phyloP scores from a whole-genome alignment of 1,284 basidiomycete genomes.

The Neonothopanus nambi region DNA sequence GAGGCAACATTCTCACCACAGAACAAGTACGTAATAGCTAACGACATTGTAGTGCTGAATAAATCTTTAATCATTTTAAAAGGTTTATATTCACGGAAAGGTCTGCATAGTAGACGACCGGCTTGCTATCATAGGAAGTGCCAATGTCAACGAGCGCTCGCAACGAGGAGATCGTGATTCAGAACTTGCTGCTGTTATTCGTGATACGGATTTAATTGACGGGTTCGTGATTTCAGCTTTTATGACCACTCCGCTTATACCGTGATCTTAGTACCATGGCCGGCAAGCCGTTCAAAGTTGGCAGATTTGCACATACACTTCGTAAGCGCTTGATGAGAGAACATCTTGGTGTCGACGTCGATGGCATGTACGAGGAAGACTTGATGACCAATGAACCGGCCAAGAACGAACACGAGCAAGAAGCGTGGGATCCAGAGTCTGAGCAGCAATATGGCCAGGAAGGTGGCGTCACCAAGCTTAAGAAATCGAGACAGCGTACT shows the following conservation, averaged over 20 bases:
- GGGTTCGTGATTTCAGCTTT: slow-evolving; percentile 50
- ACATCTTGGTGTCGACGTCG: slow-evolving; percentile 94
- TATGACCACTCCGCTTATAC: slow-evolving; percentile 1
- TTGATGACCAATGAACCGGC: slow-evolving; percentile 60
- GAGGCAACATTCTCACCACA: slow-evolving; percentile 83
- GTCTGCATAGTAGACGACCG: slow-evolving; percentile 96
- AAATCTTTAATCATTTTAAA: slow-evolving; percentile 3
- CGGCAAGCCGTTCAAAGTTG: slow-evolving; percentile 93
- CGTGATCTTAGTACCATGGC: slow-evolving; percentile 79
- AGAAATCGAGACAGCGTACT: slow-evolving; percentile 39
- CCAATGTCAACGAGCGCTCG: slow-evolving; percentile 98
- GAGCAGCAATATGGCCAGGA: slow-evolving; percentile 62
- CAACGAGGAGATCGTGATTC: slow-evolving; percentile 96
- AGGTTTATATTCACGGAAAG: slow-evolving; percentile 91
- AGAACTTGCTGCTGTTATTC: slow-evolving; percentile 88
- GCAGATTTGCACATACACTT: slow-evolving; percentile 93
- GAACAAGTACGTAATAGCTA: slow-evolving; percentile 64
- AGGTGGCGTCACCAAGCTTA: slow-evolving; percentile 42
- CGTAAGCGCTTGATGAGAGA: slow-evolving; percentile 95
- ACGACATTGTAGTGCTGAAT: background rate
- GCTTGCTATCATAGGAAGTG: slow-evolving; percentile 97
- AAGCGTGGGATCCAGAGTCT: slow-evolving; percentile 78
- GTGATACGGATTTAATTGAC: slow-evolving; percentile 96
- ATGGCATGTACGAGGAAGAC: slow-evolving; percentile 81
- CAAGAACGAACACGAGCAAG: slow-evolving; percentile 53